A percentile compares a stretch with the other conserved stretches of the same genome.
phyloP scores from a whole-genome alignment of 2,329 filamentous ascomycete species.

The Aureobasidium sp. region DNA sequence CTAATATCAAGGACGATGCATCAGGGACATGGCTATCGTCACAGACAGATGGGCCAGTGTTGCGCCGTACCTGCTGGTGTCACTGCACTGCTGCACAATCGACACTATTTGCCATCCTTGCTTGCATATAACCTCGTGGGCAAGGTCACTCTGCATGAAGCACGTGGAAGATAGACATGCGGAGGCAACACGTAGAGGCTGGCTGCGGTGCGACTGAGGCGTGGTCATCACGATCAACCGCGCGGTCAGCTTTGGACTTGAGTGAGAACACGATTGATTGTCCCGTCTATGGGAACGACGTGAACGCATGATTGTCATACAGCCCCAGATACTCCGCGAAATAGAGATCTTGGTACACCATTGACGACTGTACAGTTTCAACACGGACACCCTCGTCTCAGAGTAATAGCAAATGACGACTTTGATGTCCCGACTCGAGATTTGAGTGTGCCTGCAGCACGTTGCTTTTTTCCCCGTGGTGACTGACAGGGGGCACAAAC shows the following conservation, averaged over 20 bases:
- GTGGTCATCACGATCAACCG: neutral
- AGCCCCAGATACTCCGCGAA: constrained; percentile 11
- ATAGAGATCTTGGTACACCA: constrained; percentile 9
- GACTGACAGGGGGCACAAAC: constrained; percentile 5
- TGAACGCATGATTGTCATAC: constrained; percentile 8
- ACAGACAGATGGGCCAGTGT: neutral
- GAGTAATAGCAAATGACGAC: constrained; percentile 8
- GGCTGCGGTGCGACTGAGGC: neutral
- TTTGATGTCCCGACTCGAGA: neutral
- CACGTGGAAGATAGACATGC: neutral
- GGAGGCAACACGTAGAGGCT: neutral
- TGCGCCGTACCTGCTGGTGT: neutral
- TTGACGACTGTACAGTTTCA: neutral
- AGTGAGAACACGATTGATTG: neutral
- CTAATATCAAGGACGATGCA: constrained; percentile 23
- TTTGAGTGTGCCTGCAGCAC: neutral
- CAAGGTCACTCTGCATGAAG: constrained; percentile 9
- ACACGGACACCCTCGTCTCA: constrained; percentile 9
- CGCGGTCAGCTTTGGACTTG: neutral
- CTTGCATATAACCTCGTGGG: neutral
- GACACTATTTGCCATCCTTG: constrained; percentile 2
- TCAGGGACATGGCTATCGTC: neutral
- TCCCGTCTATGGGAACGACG: neutral
- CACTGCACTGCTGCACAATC: neutral
- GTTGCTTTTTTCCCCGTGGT: constrained; percentile 4